These are phyloP conservation scores for Reutealis trisperma DNA, from an alignment of 345 rosid genomes.

Conservation along the genomic window DNA sequence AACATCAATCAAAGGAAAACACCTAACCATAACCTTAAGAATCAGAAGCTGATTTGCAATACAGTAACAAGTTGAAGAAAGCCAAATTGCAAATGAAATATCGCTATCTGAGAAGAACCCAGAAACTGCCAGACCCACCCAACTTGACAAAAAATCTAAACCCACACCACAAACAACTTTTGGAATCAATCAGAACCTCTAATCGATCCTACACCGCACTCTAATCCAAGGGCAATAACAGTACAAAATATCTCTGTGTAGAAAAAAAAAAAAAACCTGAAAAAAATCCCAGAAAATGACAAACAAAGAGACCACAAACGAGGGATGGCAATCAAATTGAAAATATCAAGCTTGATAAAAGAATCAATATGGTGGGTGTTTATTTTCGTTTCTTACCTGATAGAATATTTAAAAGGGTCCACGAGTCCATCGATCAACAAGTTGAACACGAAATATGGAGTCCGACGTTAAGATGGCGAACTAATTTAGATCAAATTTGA, in stretches of 20 bases:
- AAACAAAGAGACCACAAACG: not conserved
- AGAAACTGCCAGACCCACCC: conserved; percentile 39
- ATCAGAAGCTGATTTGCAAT: not conserved
- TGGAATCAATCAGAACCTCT: conserved; percentile 33
- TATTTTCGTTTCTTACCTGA: not conserved
- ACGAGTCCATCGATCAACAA: not conserved
- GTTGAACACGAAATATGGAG: not conserved
- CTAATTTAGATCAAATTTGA: not conserved
- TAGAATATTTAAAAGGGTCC: conserved; percentile 6
- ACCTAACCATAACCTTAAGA: not conserved
- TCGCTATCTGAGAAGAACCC: conserved; percentile 34
- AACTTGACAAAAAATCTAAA: conserved; percentile 52
- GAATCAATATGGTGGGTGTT: not conserved
- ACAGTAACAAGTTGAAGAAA: not conserved
- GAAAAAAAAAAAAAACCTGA: not conserved
- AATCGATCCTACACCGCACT: conserved; percentile 60
- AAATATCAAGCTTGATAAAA: not conserved
- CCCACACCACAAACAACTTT: conserved; percentile 31
- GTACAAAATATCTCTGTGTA: conserved; percentile 13
- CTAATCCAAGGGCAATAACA: conserved; percentile 29
- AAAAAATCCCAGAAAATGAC: conserved; percentile 24
- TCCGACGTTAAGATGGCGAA: not conserved
- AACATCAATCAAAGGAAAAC: not conserved
- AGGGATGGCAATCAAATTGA: not conserved
- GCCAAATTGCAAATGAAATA: conserved; percentile 12